These are phyloP conservation scores for Entamoeba invadens DNA, from an alignment of 208 protist species.

Conservation along the genomic window DNA sequence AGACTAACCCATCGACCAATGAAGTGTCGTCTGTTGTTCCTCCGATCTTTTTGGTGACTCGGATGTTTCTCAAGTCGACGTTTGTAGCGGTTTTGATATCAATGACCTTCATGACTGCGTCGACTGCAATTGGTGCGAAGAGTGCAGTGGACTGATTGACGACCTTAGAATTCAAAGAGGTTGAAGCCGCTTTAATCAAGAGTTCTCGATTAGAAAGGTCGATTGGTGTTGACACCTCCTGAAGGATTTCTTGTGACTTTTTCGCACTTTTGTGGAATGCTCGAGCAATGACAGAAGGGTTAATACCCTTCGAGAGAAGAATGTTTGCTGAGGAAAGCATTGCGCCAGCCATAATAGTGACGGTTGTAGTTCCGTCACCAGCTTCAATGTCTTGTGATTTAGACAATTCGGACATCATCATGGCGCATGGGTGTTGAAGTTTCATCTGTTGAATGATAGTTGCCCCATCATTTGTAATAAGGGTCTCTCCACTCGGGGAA, in stretches of 20 bases:
- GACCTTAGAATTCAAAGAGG: constrained; percentile 93
- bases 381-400: constrained; percentile 94
- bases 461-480: constrained; percentile 98
- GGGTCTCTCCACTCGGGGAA: constrained; percentile 61
- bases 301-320: constrained; percentile 81
- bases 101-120: constrained; percentile 71
- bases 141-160: constrained; percentile 75
- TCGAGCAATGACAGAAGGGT: constrained; percentile 78
- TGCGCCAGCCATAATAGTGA: constrained; percentile 83
- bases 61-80: constrained; percentile 12
- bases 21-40: not conserved
- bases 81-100: constrained; percentile 35
- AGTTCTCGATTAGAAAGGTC: constrained; percentile 67
- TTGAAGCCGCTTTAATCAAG: constrained; percentile 78
- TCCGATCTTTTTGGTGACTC: not conserved
- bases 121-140: constrained; percentile 92
- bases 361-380: constrained; percentile 96
- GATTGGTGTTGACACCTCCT: constrained; percentile 69
- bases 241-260: constrained; percentile 69
- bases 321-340: constrained; percentile 66
- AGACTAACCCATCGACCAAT: constrained; percentile 8
- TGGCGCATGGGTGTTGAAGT: constrained; percentile 82
- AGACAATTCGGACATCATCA: constrained; percentile 91
- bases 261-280: constrained; percentile 62
- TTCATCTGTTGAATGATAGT: constrained; percentile 89